Evolutionary conservation across 495 filamentous ascomycete species (phyloP), one percentile per base, ranked within the genome.

Genomic region (Penicillium robsamsonii): DNA sequence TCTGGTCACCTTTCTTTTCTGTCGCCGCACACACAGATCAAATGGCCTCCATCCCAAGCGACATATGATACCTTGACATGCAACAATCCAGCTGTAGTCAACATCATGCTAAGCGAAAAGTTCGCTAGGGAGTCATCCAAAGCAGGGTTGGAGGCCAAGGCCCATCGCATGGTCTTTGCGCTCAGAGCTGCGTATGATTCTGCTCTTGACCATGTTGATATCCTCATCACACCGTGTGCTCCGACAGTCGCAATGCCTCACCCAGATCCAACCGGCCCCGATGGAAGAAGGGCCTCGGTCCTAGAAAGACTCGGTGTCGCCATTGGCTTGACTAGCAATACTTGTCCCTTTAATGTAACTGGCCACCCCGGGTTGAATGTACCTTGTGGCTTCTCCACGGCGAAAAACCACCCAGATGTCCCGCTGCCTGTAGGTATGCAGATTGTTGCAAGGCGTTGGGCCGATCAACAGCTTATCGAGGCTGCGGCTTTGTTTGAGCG

Each of bases 331-430:
- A 72, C 76, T 10, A 69, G 62, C 12, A 84, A 84, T 55, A 85
- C 82, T 0, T 73, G 74, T 30, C 71, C 74, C 11, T 84, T 84
- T 47, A 82, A 84, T 70, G 65, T 69, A 15, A 79, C 80, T 3
- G 81, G 81, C 0, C 81, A 85, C 69, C 81, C 82, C 1, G 81
- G 75, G 3, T 41, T 86, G 53, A 79, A 70, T 52, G 60, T 85
- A 17, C 83, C 81, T 2, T 72, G 79, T 37, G 80, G 81, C 0
- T 77, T 79, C 48, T 68, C 73, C 13, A 57, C 57, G 2, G 68
- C 66, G 4, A 50, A 51, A 18, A 72, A 74, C 43, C 68, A 70
- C 24, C 49, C 65, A 5, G 66, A 49, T 9, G 61, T 77, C n/a
- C 74, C 70, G 55, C 56, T 85, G 38, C 82, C 82, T 11, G 75